Evolutionary conservation across 1,284 basidiomycete species (phyloP).

Genomic region (Wallemia hederae): DNA sequence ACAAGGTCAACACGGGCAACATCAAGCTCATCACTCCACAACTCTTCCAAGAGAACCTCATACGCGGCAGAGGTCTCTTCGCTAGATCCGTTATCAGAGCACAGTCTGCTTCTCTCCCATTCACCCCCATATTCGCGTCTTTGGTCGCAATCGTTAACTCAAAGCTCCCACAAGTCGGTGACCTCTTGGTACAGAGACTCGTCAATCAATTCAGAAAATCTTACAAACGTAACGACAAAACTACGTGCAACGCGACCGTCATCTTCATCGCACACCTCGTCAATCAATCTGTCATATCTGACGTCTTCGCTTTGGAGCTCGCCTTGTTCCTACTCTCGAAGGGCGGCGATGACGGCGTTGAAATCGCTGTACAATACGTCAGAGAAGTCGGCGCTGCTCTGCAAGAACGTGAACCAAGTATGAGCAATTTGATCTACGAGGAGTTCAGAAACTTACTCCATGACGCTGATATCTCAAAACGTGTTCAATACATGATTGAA

Average conservation of each 20-base stretch:
- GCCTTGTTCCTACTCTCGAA: slow-evolving; percentile 76
- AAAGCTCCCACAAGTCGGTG: slow-evolving; percentile 85
- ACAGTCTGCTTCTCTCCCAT: slow-evolving; percentile 81
- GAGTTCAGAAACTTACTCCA: slow-evolving; percentile 88
- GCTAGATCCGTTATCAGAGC: slow-evolving; percentile 90
- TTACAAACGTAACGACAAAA: slow-evolving; percentile 95
- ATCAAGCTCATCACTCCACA: slow-evolving; percentile 94
- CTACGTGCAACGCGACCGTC: slow-evolving; percentile 73
- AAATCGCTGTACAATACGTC: slow-evolving; percentile 92
- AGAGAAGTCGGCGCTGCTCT: slow-evolving; percentile 91
- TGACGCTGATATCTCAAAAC: slow-evolving; percentile 75
- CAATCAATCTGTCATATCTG: slow-evolving; percentile 81
- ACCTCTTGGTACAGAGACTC: slow-evolving; percentile 58
- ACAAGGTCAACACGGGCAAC: slow-evolving; percentile 82
- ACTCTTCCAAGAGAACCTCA: slow-evolving; percentile 66
- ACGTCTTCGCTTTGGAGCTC: slow-evolving; percentile 80
- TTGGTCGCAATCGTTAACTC: slow-evolving; percentile 87
- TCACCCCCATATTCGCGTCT: slow-evolving; percentile 88
- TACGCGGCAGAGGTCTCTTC: slow-evolving; percentile 67
- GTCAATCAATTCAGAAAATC: slow-evolving; percentile 83
- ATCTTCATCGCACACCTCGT: slow-evolving; percentile 91
- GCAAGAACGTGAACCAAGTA: slow-evolving; percentile 73
- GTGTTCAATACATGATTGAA: slow-evolving; percentile 99
- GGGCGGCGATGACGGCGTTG: slow-evolving; percentile 90
- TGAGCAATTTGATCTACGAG: slow-evolving; percentile 74